phyloP scores from a whole-genome alignment of 2,329 filamentous ascomycete species.

The Cordyceps javanica region DNA sequence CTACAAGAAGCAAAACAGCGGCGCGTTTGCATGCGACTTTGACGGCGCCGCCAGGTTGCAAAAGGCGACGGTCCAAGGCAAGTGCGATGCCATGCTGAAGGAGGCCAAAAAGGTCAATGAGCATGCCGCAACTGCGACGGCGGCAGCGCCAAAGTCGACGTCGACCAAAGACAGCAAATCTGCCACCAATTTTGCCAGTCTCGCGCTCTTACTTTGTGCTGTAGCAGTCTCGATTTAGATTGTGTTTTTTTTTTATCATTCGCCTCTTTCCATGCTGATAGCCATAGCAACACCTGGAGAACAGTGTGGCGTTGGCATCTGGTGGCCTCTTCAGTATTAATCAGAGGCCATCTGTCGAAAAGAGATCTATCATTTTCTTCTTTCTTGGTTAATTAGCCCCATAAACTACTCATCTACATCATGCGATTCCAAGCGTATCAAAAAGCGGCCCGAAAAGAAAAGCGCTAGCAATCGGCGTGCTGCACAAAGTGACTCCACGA shows the following conservation, averaged over 20 bases:
- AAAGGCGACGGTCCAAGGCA: constrained; percentile 44
- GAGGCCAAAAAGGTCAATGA: constrained; percentile 55
- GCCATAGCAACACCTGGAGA: no score
- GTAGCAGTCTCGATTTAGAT: not conserved
- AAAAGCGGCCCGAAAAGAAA: no score
- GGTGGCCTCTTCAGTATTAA: no score
- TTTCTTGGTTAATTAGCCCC: no score
- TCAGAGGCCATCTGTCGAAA: no score
- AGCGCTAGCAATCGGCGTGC: no score
- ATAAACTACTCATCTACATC: no score
- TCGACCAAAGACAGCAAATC: not conserved
- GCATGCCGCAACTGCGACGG: constrained; percentile 40
- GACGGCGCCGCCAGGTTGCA: constrained; percentile 56
- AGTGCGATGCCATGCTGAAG: constrained; percentile 47
- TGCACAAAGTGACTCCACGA: no score
- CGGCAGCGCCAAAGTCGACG: constrained; percentile 10
- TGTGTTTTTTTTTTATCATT: not conserved
- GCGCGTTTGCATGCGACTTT: constrained; percentile 62
- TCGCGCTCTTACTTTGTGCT: not conserved
- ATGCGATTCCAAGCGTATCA: no score
- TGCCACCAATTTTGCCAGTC: not conserved
- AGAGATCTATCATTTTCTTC: no score
- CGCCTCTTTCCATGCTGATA: not conserved
- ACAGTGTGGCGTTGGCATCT: no score
- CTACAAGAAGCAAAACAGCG: constrained; percentile 52